A percentile compares a stretch with the other conserved stretches of the same genome.
Conservation (phyloP, 2,329 filamentous ascomycete genomes). For the Scedosporium minutisporum region DNA sequence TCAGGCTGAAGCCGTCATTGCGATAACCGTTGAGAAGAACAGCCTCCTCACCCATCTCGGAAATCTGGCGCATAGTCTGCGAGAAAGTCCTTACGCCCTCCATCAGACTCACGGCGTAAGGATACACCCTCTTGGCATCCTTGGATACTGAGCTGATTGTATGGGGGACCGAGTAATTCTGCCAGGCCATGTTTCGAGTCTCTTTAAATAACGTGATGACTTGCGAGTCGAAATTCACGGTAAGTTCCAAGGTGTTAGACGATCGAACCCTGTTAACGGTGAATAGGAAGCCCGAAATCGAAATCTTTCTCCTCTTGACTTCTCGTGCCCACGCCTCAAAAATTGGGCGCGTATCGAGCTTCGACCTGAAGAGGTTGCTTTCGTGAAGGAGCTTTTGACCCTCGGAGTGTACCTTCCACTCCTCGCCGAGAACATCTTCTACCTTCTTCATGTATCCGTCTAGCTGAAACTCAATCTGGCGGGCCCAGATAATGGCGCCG, state of each 20-base stretch:
- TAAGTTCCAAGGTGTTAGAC: conserved; percentile 77
- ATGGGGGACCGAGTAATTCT: conserved; percentile 89
- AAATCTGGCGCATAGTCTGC: conserved; percentile 77
- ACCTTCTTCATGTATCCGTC: conserved; percentile 98
- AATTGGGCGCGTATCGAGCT: conserved; percentile 86
- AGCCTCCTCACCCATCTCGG: conserved; percentile 76
- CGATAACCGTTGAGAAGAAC: conserved; percentile 84
- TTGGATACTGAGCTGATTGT: conserved; percentile 93
- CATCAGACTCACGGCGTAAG: conserved; percentile 96
- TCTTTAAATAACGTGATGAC: conserved; percentile 98
- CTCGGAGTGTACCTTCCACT: conserved; percentile 90
- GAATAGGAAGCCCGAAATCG: conserved; percentile 87
- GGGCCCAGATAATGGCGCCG: conserved; percentile 93
- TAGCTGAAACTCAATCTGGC: conserved; percentile 92
- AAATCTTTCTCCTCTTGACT: conserved; percentile 78
- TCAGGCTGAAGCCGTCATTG: conserved; percentile 76
- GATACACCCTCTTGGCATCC: conserved; percentile 97
- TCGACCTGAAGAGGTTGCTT: conserved; percentile 88
- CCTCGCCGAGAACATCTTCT: conserved; percentile 90
- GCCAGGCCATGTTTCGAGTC: conserved; percentile 90
- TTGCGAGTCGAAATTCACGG: conserved; percentile 94
- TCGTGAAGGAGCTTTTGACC: conserved; percentile 89
- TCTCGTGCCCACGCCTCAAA: conserved; percentile 94
- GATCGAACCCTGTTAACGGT: conserved; percentile 79
- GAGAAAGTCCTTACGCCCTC: conserved; percentile 92